Percentiles rank a stretch among this genome's conserved stretches.
Evolutionary conservation across 805 yeast genomes (phyloP).

Genomic region (Hanseniaspora singularis): DNA sequence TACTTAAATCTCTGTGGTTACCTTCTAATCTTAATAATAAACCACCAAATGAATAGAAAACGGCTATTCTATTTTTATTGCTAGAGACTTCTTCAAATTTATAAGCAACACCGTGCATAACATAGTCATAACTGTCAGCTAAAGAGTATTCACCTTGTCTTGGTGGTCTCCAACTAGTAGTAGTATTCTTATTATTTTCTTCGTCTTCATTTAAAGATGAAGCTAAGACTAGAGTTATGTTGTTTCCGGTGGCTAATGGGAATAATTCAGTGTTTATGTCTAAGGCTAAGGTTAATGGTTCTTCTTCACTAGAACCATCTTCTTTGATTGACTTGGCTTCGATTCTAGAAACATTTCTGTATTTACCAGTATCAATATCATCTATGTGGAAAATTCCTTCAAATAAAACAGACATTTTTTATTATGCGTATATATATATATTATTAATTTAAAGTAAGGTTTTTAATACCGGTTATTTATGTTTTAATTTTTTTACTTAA

Average conservation of each 20-base stretch:
- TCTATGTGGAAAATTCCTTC: conserved; percentile 85
- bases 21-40: conserved; percentile 89
- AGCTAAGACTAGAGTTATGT: conserved; percentile 76
- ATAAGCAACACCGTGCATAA: conserved; percentile 95
- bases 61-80: conserved; percentile 54
- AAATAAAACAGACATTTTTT: conserved; percentile 44
- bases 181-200: conserved; percentile 34
- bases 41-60: conserved; percentile 93
- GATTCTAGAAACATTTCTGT: conserved; percentile 82
- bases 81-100: conserved; percentile 72
- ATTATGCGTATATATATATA: background rate
- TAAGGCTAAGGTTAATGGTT: conserved; percentile 52
- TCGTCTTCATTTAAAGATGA: conserved; percentile 51
- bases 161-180: conserved; percentile 43
- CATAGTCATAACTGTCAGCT: conserved; percentile 96
- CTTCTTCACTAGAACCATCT: conserved; percentile 42
- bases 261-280: conserved; percentile 87
- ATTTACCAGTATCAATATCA: conserved; percentile 75
- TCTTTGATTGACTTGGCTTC: conserved; percentile 74
- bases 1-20: conserved; percentile 75
- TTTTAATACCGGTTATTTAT: background rate
- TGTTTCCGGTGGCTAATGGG: conserved; percentile 66
- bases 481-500: background rate
- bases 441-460: background rate
- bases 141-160: conserved; percentile 70